Percentiles rank a stretch among this genome's conserved stretches.
Evolutionary conservation across 495 filamentous ascomycete genomes (phyloP).

Genomic region (Aspergillus affinis): DNA sequence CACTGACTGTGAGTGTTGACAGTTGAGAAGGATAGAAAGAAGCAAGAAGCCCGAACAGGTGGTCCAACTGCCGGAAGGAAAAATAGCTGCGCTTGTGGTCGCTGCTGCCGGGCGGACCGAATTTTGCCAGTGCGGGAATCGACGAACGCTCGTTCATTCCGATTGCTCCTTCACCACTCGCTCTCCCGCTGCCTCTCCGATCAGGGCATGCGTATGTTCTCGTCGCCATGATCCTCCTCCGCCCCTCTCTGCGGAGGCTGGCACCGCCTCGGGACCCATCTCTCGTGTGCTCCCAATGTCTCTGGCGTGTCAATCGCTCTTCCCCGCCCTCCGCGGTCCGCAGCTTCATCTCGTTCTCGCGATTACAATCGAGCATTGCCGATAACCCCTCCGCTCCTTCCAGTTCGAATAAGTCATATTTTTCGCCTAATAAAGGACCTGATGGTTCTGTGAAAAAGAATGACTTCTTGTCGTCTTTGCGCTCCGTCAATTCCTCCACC

Average conservation of each 20-base stretch:
- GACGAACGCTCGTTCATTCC: conserved; percentile 7
- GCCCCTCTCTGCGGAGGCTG: conserved; percentile 39
- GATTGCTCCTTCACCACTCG: conserved; percentile 9
- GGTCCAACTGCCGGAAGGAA: neutral
- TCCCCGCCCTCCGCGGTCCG: conserved; percentile 23
- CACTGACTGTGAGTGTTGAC: neutral
- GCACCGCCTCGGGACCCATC: conserved; percentile 31
- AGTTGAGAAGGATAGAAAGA: neutral
- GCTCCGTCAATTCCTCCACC: conserved; percentile 15
- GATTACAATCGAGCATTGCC: conserved; percentile 30
- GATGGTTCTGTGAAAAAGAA: conserved; percentile 22
- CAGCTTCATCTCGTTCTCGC: conserved; percentile 36
- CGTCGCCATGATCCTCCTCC: conserved; percentile 45
- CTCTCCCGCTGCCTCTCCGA: neutral
- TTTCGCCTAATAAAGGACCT: conserved; percentile 36
- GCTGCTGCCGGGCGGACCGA: conserved; percentile 32
- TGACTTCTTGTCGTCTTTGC: conserved; percentile 32
- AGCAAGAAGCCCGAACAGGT: neutral
- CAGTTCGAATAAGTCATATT: conserved; percentile 40
- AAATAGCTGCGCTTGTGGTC: conserved; percentile 33
- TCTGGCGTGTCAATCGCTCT: conserved; percentile 21
- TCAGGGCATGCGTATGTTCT: conserved; percentile 13
- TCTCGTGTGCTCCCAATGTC: conserved; percentile 36
- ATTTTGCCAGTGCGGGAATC: conserved; percentile 24
- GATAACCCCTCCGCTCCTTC: conserved; percentile 27